A percentile compares a stretch with the other conserved stretches of the same genome.
phyloP scores from a whole-genome alignment of 306 rosid species.

The Pterocarpus santalinus region DNA sequence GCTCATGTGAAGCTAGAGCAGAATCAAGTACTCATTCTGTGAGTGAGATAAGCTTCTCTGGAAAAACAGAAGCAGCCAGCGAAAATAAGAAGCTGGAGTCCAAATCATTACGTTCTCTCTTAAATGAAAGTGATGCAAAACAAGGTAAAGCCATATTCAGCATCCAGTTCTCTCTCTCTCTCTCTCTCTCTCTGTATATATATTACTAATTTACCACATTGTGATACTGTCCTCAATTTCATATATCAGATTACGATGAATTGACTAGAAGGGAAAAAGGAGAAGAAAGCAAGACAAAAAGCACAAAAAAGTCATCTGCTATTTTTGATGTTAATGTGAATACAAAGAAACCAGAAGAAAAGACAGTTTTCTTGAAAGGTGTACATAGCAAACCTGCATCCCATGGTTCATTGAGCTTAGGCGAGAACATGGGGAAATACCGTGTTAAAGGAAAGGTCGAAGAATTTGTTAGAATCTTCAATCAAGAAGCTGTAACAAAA shows the following conservation, averaged over 20 bases:
- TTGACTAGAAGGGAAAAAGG: slow-evolving; percentile 27
- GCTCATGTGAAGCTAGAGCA: slow-evolving; percentile 31
- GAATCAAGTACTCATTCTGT: slow-evolving; percentile 50
- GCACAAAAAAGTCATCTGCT: slow-evolving; percentile 51
- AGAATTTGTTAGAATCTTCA: slow-evolving; percentile 86
- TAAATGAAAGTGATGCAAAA: slow-evolving; percentile 49
- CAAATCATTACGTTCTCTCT: slow-evolving; percentile 53
- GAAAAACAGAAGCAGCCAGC: slow-evolving; percentile 46
- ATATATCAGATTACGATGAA: slow-evolving; percentile 53
- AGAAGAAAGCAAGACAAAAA: slow-evolving; percentile 52
- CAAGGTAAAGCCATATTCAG: slow-evolving; percentile 56
- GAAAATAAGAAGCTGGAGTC: slow-evolving; percentile 50
- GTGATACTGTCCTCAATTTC: slow-evolving; percentile 35
- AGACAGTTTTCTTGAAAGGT: slow-evolving; percentile 45
- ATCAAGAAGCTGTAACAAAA: slow-evolving; percentile 65
- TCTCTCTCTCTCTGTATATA: background rate
- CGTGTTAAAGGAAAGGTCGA: slow-evolving; percentile 72
- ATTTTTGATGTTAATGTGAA: slow-evolving; percentile 47
- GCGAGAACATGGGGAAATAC: slow-evolving; percentile 60
- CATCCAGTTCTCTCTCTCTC: background rate
- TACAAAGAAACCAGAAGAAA: slow-evolving; percentile 54
- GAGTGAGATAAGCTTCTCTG: slow-evolving; percentile 37
- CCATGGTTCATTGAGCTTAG: slow-evolving; percentile 54
- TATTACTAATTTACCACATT: background rate
- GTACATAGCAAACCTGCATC: slow-evolving; percentile 51